Evolutionary conservation across 2,329 filamentous ascomycete species (phyloP), one percentile per base, ranked within the genome.

Genomic region (Myrmaecium sp.): DNA sequence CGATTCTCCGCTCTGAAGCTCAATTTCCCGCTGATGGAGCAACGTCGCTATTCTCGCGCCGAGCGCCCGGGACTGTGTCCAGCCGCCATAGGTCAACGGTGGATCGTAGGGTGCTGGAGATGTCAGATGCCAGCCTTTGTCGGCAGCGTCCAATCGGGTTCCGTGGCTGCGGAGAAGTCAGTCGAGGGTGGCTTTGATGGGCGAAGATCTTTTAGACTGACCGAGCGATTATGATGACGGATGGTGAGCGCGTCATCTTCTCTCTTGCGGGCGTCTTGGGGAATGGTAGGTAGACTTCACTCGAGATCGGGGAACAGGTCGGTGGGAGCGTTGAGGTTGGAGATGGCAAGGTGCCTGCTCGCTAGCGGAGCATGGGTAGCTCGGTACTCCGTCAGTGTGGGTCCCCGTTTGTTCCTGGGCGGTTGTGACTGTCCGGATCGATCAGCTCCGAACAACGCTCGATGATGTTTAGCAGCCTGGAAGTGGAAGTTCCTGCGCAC

Each of bases 71-170:
- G 79, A 75, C 52, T 95, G 89, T 9, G 75, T 69, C 78, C 89
- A 94, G 36, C 89, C 89, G 39, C 81, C 80, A 47, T 94, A 95
- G 3, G 84, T 93, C 31, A 98, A 64, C 26, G 89, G 89, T 37
- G 89, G 81, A 38, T 98, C 86, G 60, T 95, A 98, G 2, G 89
- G 89, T 5, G 82, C 84, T 2, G 84, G 79, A 5, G 89, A 93
- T 16, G 79, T 78, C 29, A 93, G 66, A 51, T 94, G 82, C 89
- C 89, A 98, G 51, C 81, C 72, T 49, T 84, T 83, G 62, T 98
- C 84, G 34, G 84, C 83, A 30, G 82, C 82, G 51, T 98, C 89
- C 31, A 98, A 74, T 39, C 89, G 77, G 41, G 84, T 80, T 44
- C 89, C 89, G 53, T 98, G 89, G 54, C 89, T 74, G 32, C 23